phyloP scores from a whole-genome alignment of 495 filamentous ascomycete genomes.

The Copromyces sp. region DNA sequence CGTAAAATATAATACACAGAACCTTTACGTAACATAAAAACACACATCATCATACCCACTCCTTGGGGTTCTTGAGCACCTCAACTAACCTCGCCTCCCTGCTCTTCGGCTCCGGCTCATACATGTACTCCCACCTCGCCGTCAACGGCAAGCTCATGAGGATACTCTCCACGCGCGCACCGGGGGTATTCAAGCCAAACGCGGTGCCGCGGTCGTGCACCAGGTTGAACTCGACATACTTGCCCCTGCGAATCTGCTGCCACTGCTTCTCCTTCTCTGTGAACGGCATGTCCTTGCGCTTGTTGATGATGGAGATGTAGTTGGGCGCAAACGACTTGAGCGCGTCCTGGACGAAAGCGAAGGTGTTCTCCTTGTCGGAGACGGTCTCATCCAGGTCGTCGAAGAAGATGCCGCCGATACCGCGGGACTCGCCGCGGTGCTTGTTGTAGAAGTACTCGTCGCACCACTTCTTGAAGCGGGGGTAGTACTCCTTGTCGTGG shows the following conservation, averaged over 20 bases:
- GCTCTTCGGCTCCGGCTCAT: conserved; percentile 63
- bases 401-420: conserved; percentile 96
- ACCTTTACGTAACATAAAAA: background rate
- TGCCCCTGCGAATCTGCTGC: conserved; percentile 87
- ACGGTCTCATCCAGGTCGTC: conserved; percentile 85
- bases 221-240: conserved; percentile 98
- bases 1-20: conserved; percentile 9
- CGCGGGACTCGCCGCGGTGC: conserved; percentile 81
- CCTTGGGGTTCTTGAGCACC: conserved; percentile 72
- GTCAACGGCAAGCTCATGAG: conserved; percentile 94
- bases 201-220: conserved; percentile 94
- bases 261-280: conserved; percentile 80
- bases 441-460: conserved; percentile 94
- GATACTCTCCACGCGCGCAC: conserved; percentile 88
- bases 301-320: conserved; percentile 81
- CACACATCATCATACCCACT: conserved; percentile 62
- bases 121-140: conserved; percentile 93
- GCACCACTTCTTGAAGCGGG: conserved; percentile 96
- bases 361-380: conserved; percentile 74
- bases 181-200: conserved; percentile 89
- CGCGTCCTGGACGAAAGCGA: conserved; percentile 81
- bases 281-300: conserved; percentile 83
- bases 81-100: conserved; percentile 67
- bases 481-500: conserved; percentile 87
- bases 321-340: conserved; percentile 80